Percentiles rank a stretch among this genome's conserved stretches.
Evolutionary conservation across 139 green algal species (phyloP).

Genomic region (Deuterostichococcus epilithicus): DNA sequence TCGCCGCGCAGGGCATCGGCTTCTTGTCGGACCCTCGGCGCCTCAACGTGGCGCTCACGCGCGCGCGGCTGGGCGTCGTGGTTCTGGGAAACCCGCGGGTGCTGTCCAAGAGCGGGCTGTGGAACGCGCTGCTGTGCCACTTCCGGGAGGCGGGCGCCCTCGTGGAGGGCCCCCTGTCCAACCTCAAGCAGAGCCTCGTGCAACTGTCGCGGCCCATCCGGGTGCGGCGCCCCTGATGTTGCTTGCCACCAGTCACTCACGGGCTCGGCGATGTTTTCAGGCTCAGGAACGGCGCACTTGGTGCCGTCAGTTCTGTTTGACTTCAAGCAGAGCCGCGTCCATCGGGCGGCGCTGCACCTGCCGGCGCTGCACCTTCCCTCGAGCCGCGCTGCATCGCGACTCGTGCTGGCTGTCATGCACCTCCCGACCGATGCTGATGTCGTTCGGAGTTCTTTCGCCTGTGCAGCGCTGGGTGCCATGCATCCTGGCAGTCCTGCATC

Average conservation of each 20-base stretch:
- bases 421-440: too few relatives aligned
- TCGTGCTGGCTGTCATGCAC: background rate
- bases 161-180: conserved; percentile 90
- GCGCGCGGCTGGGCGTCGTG: conserved; percentile 82
- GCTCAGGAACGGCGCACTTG: too few relatives aligned
- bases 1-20: conserved; percentile 85
- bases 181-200: conserved; percentile 86
- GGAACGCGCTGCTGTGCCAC: conserved; percentile 88
- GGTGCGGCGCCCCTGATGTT: conserved; percentile 7
- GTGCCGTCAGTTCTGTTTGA: background rate
- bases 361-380: background rate
- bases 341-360: background rate
- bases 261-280: too few relatives aligned
- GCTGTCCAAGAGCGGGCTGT: conserved; percentile 73
- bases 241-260: background rate
- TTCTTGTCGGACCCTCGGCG: conserved; percentile 94
- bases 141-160: conserved; percentile 83
- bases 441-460: background rate
- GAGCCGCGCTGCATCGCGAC: background rate
- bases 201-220: conserved; percentile 65
- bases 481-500: background rate
- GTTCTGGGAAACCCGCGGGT: conserved; percentile 89
- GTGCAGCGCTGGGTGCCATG: background rate
- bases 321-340: background rate
- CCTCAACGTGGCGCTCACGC: conserved; percentile 96